Evolutionary conservation across 192 early-diverging fungal species (phyloP).

Genomic region (Geranomyces michiganensis): DNA sequence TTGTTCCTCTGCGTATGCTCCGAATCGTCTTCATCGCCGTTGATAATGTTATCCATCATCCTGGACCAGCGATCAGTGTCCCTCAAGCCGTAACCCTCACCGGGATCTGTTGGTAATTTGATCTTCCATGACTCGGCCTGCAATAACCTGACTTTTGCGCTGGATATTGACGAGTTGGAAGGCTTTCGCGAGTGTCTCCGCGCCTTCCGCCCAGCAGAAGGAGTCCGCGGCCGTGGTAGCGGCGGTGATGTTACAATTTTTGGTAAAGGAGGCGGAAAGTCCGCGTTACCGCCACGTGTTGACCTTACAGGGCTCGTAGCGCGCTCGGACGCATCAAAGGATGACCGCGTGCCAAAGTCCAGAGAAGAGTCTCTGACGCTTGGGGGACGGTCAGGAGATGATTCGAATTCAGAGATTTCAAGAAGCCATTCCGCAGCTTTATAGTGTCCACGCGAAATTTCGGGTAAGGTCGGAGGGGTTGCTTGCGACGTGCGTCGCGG

Average conservation of each 20-base stretch:
- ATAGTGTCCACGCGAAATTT: conserved; percentile 7
- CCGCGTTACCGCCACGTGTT: too few relatives aligned
- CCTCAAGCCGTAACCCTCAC: background rate
- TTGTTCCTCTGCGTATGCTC: background rate
- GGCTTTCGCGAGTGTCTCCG: conserved; percentile 9
- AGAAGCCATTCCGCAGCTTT: conserved; percentile 17
- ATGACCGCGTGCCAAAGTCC: too few relatives aligned
- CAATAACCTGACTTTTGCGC: conserved; percentile 9
- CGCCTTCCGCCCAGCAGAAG: too few relatives aligned
- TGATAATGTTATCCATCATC: conserved; percentile 21
- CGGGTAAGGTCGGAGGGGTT: conserved; percentile 6
- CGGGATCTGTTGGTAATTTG: conserved; percentile 22
- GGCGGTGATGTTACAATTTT: too few relatives aligned
- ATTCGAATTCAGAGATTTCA: conserved; percentile 7
- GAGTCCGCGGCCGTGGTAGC: too few relatives aligned
- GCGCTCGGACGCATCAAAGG: too few relatives aligned
- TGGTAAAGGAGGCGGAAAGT: too few relatives aligned
- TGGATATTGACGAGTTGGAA: conserved; percentile 18
- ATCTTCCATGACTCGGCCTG: conserved; percentile 15
- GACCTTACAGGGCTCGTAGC: too few relatives aligned
- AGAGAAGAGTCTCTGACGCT: too few relatives aligned
- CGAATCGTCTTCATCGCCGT: background rate
- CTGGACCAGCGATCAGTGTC: conserved; percentile 25
- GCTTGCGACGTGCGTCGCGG: background rate
- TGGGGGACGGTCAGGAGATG: background rate